Evolutionary conservation across 495 filamentous ascomycete genomes (phyloP), one percentile per base, ranked within the genome.

Genomic region (Pyrenula aspistea): DNA sequence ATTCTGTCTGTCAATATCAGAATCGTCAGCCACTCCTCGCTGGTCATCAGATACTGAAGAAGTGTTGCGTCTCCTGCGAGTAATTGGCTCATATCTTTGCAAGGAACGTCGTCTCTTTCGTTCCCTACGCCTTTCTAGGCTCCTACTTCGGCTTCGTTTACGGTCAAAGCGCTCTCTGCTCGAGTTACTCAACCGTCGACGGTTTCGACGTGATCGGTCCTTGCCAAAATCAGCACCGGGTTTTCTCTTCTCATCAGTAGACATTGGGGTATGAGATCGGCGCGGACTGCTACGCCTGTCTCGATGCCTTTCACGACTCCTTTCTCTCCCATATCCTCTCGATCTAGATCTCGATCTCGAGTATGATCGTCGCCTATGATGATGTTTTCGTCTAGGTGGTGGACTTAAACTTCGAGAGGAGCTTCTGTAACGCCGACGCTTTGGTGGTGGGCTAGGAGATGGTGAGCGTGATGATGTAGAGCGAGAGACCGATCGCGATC

Each of bases 21-120:
- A 76, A 76, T 73, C 73, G 83, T 87, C 84, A 87, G 83, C 79
- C 62, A 67, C 68, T 60, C 70, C 76, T 63, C 74, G 69, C 57
- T 77, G 77, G 22, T 75, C 71, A 67, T 63, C 71, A 59, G 72
- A 79, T 63, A 73, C 71, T 59, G 76, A 75, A 61, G 75, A 75
- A 59, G 75, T 71, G 59, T 75, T 76, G 62, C 73, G 75, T 61
- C 73, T 65, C 61, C 70, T 71, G 53, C 71, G 73, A n/a, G 61
- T 67, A 15, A 64, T 64, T n/a, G 79, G 77, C 54, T 72, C 70
- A 69, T 77, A 77, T 74, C 77, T 66, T 64, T 78, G 60, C 54
- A 79, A 61, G 4, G 79, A 81, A 25, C 75, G 74, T 56, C 75
- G 80, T 59, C 79, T 68, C 58, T 75, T 75, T 47, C 67, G 64